These are phyloP conservation scores for Sporothrix sp. DNA, from an alignment of 2,329 filamentous ascomycete species.

Conservation along the genomic window DNA sequence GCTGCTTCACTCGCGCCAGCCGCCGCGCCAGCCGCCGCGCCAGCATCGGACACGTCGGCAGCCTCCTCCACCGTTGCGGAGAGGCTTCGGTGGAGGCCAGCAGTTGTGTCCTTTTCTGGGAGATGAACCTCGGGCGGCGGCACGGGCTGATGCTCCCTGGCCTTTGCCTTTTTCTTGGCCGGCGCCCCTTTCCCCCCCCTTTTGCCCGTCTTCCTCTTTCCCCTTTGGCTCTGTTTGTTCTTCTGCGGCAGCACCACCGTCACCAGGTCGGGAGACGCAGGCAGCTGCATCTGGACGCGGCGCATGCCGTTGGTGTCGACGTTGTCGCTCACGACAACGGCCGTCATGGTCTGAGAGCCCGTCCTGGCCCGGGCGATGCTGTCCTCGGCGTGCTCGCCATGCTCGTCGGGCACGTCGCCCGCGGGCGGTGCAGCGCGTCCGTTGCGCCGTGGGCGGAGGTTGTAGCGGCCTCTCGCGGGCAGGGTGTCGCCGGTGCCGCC, in stretches of 20 bases:
- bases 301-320: not conserved
- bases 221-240: not conserved
- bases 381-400: not conserved
- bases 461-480: too few relatives aligned
- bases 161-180: too few relatives aligned
- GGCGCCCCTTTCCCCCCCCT: not conserved
- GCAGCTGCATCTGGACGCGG: not conserved
- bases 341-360: not conserved
- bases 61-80: not conserved
- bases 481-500: too few relatives aligned
- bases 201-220: not conserved
- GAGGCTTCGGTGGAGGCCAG: not conserved
- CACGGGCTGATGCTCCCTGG: too few relatives aligned
- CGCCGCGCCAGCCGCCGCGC: too few relatives aligned
- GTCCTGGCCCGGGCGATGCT: not conserved
- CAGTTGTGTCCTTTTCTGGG: too few relatives aligned
- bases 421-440: too few relatives aligned
- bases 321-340: not conserved
- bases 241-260: not conserved
- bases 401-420: too few relatives aligned
- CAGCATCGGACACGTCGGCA: too few relatives aligned
- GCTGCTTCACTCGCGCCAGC: too few relatives aligned
- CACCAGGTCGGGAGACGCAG: not conserved
- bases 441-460: too few relatives aligned
- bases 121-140: not conserved